Percentiles rank a stretch among this genome's conserved stretches.
These are phyloP conservation scores for Phytopythium oedochilum DNA, from an alignment of 352 stramenopile genomes.

Conservation along the genomic window DNA sequence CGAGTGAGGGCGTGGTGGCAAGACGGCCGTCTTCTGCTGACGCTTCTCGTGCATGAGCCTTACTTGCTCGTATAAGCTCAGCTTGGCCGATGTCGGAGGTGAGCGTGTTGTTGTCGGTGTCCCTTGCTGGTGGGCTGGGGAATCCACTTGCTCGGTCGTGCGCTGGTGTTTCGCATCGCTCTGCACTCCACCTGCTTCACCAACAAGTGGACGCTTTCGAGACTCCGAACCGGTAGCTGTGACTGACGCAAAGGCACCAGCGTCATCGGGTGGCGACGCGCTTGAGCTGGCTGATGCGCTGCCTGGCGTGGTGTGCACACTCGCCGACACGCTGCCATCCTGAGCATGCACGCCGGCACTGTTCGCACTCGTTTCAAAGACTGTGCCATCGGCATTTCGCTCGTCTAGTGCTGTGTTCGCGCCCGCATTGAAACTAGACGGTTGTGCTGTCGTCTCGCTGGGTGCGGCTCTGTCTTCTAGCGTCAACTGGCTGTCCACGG, in stretches of 20 bases:
- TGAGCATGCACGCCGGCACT: background rate
- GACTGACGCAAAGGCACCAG: background rate
- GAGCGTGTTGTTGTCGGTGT: background rate
- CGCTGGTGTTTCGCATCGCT: background rate
- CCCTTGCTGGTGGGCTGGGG: background rate
- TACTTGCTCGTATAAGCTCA: constrained; percentile 43
- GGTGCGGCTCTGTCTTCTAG: no score
- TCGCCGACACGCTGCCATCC: background rate
- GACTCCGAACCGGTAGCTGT: background rate
- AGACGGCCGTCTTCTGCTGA: constrained; percentile 10
- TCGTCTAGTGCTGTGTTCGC: background rate
- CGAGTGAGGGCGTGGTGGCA: constrained; percentile 1
- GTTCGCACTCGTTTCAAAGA: no score
- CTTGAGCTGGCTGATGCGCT: background rate
- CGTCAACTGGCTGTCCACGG: no score
- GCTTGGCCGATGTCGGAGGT: constrained; percentile 12
- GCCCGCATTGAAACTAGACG: no score
- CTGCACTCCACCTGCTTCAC: background rate
- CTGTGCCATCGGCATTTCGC: background rate
- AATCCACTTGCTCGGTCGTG: background rate
- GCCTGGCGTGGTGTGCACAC: no score
- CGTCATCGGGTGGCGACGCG: background rate
- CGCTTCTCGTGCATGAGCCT: constrained; percentile 36
- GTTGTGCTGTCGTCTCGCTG: no score
- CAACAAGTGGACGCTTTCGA: background rate